Evolutionary conservation across 2,329 filamentous ascomycete species (phyloP).

Genomic region (Colletotrichum chrysophilum): DNA sequence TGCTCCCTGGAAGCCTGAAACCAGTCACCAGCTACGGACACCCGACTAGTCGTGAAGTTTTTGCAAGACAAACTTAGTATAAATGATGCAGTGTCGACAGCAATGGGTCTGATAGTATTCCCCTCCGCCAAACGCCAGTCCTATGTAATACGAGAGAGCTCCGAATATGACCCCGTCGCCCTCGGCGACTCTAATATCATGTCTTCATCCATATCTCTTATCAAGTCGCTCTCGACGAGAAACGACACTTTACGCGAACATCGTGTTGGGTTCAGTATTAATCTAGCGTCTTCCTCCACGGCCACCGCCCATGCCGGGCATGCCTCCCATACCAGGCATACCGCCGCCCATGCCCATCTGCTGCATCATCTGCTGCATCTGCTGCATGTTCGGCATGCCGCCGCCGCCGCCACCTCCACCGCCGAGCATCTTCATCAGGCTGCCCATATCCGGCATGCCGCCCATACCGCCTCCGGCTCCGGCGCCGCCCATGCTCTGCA

Average conservation of each 20-base stretch:
- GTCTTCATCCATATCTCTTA: background rate
- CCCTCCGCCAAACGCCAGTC: constrained; percentile 24
- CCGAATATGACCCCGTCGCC: background rate
- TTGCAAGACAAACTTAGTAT: background rate
- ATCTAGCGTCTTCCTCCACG: constrained; percentile 71
- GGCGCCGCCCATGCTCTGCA: constrained; percentile 89
- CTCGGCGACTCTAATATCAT: background rate
- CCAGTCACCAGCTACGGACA: too few species aligned
- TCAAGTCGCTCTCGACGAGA: background rate
- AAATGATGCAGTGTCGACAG: background rate
- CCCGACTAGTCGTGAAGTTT: too few species aligned
- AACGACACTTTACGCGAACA: background rate
- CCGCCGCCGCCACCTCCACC: constrained; percentile 69
- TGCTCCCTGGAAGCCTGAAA: too few species aligned
- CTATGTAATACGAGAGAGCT: background rate
- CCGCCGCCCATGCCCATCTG: constrained; percentile 68
- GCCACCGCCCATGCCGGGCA: constrained; percentile 68
- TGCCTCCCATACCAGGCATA: constrained; percentile 55
- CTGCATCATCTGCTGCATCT: constrained; percentile 82
- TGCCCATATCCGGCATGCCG: constrained; percentile 54
- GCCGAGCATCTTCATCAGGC: constrained; percentile 91
- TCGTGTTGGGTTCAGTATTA: constrained; percentile 44
- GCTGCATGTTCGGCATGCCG: constrained; percentile 72
- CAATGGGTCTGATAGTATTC: background rate
- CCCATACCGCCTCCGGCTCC: constrained; percentile 59